Evolutionary conservation across 768 basidiomycete genomes (phyloP).

Genomic region (Pleurotus citrinopileatus): DNA sequence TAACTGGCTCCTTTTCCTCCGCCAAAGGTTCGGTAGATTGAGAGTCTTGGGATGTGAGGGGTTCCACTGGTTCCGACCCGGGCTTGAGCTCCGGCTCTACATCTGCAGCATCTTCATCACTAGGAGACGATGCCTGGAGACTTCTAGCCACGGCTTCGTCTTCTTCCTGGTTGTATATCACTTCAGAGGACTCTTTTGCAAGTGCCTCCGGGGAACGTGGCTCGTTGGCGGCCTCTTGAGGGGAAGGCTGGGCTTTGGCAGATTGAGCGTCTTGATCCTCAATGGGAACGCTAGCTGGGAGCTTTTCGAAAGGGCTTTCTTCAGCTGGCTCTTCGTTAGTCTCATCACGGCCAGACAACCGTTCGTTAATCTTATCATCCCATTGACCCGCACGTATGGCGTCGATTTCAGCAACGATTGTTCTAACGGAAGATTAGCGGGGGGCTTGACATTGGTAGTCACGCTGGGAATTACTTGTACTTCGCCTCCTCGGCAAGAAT

Average conservation of each 20-base stretch:
- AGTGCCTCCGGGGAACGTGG: no score
- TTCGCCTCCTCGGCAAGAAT: conserved; percentile 71
- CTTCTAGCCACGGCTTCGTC: background rate
- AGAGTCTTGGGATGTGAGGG: background rate
- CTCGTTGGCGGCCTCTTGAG: background rate
- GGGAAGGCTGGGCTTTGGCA: background rate
- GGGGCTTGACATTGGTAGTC: background rate
- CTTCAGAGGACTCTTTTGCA: background rate
- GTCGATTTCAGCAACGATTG: conserved; percentile 70
- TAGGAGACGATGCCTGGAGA: background rate
- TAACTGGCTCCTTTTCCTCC: background rate
- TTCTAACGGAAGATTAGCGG: conserved; percentile 33
- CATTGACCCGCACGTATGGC: conserved; percentile 67
- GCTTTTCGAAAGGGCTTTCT: no score
- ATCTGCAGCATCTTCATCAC: background rate
- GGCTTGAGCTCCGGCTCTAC: no score
- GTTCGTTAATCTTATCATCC: conserved; percentile 49
- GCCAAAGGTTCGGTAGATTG: background rate
- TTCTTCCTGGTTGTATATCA: background rate
- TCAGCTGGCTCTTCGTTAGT: conserved; percentile 3
- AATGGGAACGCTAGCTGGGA: no score
- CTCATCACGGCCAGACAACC: conserved; percentile 17
- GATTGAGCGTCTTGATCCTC: no score
- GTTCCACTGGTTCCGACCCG: no score
- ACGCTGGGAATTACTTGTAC: conserved; percentile 58